phyloP scores from a whole-genome alignment of 2,329 filamentous ascomycete genomes.

The Neurospora sp. region DNA sequence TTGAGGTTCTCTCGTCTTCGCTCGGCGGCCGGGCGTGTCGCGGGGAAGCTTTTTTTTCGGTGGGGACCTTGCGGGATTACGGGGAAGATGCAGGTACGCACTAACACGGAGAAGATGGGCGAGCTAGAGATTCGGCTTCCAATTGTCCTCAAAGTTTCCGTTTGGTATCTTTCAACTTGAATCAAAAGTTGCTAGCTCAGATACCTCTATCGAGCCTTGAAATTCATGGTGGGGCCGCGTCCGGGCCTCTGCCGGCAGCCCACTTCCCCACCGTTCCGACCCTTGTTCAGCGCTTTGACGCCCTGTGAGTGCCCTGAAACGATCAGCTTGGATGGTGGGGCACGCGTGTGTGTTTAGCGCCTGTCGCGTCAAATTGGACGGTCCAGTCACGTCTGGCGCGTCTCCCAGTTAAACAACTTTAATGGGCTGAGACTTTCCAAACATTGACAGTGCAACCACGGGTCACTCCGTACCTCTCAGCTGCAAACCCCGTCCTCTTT shows the following conservation, averaged over 20 bases:
- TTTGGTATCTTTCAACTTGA: not conserved
- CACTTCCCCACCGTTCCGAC: not conserved
- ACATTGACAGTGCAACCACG: not conserved
- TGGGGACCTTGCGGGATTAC: not conserved
- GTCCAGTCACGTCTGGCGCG: slow-evolving; percentile 2
- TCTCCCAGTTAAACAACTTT: not conserved
- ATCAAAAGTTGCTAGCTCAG: not conserved
- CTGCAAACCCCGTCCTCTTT: not conserved
- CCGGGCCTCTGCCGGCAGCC: not conserved
- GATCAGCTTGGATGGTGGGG: not conserved
- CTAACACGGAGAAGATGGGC: not conserved
- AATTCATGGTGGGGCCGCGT: not conserved
- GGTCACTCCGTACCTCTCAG: not conserved
- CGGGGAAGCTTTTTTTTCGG: not conserved
- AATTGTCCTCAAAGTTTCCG: not conserved
- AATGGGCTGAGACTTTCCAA: not conserved
- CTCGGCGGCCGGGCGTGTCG: not conserved
- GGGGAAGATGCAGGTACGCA: not conserved
- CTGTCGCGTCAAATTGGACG: not conserved
- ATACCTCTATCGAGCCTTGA: not conserved
- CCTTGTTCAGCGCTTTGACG: not conserved
- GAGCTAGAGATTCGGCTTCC: not conserved
- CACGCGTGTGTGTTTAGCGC: not conserved
- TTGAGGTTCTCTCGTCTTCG: not conserved
- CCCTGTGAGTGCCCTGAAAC: not conserved